phyloP scores from a whole-genome alignment of 2,329 filamentous ascomycete genomes.

The Aureobasidium melanogenum region DNA sequence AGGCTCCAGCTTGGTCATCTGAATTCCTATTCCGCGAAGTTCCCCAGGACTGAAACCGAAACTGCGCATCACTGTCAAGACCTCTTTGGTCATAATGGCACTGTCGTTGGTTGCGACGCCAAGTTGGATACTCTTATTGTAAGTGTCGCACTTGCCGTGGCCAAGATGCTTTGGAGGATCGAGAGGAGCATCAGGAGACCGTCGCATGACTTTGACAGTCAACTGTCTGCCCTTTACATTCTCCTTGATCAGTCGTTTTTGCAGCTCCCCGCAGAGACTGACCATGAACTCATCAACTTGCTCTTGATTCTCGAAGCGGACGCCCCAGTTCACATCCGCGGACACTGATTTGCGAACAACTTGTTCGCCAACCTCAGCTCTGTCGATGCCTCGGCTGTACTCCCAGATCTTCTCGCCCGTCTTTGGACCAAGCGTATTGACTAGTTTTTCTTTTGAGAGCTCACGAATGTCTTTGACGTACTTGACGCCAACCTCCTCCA shows the following conservation, averaged over 20 bases:
- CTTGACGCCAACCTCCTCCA: slow-evolving; percentile 78
- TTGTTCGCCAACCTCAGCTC: slow-evolving; percentile 75
- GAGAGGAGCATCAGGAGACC: slow-evolving; percentile 75
- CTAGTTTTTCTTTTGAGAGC: slow-evolving; percentile 65
- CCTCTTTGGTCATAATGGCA: slow-evolving; percentile 67
- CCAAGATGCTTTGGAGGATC: slow-evolving; percentile 90
- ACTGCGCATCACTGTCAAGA: slow-evolving; percentile 71
- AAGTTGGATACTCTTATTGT: slow-evolving; percentile 78
- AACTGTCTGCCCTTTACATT: slow-evolving; percentile 79
- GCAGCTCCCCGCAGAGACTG: slow-evolving; percentile 76
- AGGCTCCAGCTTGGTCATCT: slow-evolving; percentile 85
- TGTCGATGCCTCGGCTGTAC: slow-evolving; percentile 82
- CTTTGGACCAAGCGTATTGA: slow-evolving; percentile 72
- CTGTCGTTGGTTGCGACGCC: slow-evolving; percentile 75
- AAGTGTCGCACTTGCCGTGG: slow-evolving; percentile 88
- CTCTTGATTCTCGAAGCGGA: slow-evolving; percentile 83
- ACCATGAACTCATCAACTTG: slow-evolving; percentile 89
- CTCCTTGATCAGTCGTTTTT: slow-evolving; percentile 71
- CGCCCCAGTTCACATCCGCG: slow-evolving; percentile 96
- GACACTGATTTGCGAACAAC: slow-evolving; percentile 87
- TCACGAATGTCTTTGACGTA: slow-evolving; percentile 75
- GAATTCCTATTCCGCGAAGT: slow-evolving; percentile 82
- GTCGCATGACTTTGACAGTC: slow-evolving; percentile 90
- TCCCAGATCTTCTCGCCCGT: slow-evolving; percentile 87
- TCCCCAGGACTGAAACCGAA: slow-evolving; percentile 85